These are phyloP conservation scores for Neonectria neomacrospora DNA, from an alignment of 2,329 filamentous ascomycete genomes.

Conservation along the genomic window DNA sequence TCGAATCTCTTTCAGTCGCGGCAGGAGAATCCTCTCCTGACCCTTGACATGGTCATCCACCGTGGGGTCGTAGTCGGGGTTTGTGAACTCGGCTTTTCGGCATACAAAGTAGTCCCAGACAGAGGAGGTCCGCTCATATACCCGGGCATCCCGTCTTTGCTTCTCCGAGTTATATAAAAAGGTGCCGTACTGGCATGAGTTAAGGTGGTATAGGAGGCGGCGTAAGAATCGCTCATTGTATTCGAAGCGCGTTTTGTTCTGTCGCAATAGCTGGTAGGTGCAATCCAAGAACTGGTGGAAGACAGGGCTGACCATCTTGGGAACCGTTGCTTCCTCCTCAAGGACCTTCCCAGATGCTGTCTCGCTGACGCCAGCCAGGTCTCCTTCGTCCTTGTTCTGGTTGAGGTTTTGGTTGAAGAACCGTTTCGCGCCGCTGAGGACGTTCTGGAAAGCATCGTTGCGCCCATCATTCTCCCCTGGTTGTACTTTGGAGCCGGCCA, in stretches of 20 bases:
- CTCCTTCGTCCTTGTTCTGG: conserved; percentile 70
- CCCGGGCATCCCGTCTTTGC: conserved; percentile 77
- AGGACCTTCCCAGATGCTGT: conserved; percentile 53
- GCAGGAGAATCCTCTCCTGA: conserved; percentile 86
- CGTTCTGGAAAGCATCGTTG: conserved; percentile 85
- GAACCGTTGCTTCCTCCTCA: conserved; percentile 75
- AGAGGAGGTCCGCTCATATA: conserved; percentile 79
- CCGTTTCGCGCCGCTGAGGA: conserved; percentile 87
- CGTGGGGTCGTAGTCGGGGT: conserved; percentile 78
- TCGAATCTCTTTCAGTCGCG: conserved; percentile 78
- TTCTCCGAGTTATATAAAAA: conserved; percentile 97
- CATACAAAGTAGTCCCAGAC: conserved; percentile 97
- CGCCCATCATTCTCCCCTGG: conserved; percentile 70
- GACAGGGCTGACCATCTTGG: conserved; percentile 93
- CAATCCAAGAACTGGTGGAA: conserved; percentile 98
- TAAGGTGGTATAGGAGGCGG: conserved; percentile 89
- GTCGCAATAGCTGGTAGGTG: conserved; percentile 87
- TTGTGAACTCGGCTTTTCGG: conserved; percentile 82
- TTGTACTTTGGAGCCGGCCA: conserved; percentile 71
- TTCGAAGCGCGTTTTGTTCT: conserved; percentile 90
- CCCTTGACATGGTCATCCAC: conserved; percentile 84
- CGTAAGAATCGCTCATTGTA: conserved; percentile 95
- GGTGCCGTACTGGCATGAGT: conserved; percentile 96
- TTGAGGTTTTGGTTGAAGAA: conserved; percentile 86
- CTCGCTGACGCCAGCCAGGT: conserved; percentile 65